These are phyloP conservation scores for Allium sativum DNA, from an alignment of 106 monocot species.

Conservation along the genomic window DNA sequence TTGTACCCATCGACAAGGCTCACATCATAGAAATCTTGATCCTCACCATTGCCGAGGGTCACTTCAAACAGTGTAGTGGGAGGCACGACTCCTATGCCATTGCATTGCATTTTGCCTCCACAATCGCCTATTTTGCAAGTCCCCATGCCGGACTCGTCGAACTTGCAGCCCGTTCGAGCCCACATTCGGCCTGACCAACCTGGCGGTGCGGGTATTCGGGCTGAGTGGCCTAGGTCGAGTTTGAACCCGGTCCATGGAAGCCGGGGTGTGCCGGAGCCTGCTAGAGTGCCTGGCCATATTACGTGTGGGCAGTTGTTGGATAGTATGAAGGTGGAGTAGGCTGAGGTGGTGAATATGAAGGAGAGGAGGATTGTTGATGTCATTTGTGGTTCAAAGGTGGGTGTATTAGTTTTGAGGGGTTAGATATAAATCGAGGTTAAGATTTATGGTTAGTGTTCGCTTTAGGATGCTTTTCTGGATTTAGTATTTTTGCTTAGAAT, in stretches of 20 bases:
- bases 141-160: slow-evolving; percentile 35
- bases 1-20: slow-evolving; percentile 75
- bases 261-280: slow-evolving; percentile 66
- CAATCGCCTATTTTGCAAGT: slow-evolving; percentile 74
- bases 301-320: slow-evolving; percentile 58
- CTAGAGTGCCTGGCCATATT: slow-evolving; percentile 74
- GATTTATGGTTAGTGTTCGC: slow-evolving; percentile 9
- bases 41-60: slow-evolving; percentile 34
- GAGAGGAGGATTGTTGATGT: slow-evolving; percentile 1
- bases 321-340: slow-evolving; percentile 38
- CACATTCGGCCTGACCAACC: slow-evolving; percentile 91
- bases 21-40: slow-evolving; percentile 45
- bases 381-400: neutral
- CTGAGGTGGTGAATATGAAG: neutral
- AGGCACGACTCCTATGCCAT: slow-evolving; percentile 41
- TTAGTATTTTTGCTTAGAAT: slow-evolving; percentile 34
- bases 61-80: slow-evolving; percentile 74
- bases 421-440: slow-evolving; percentile 4
- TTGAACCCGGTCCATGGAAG: slow-evolving; percentile 58
- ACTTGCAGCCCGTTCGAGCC: slow-evolving; percentile 65
- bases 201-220: slow-evolving; percentile 22
- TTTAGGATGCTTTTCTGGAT: slow-evolving; percentile 14
- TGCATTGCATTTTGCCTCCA: slow-evolving; percentile 58
- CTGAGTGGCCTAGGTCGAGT: slow-evolving; percentile 42
- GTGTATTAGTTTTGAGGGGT: neutral